These are phyloP conservation scores for Geosmithia putterillii DNA, from an alignment of 2,329 filamentous ascomycete species.

Conservation along the genomic window DNA sequence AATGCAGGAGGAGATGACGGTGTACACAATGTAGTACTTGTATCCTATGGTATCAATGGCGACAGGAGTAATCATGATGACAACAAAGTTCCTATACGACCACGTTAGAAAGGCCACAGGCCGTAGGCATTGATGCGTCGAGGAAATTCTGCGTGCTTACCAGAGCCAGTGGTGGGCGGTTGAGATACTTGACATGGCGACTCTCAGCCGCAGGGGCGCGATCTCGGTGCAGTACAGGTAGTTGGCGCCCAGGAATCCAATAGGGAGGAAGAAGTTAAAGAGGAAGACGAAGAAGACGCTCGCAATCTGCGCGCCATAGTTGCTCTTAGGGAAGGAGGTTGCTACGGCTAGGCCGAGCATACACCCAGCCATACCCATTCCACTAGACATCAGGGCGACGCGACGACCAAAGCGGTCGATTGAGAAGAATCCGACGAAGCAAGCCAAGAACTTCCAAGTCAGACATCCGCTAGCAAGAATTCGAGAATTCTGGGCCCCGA, in stretches of 20 bases:
- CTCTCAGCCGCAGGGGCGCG: constrained; percentile 36
- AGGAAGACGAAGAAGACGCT: constrained; percentile 45
- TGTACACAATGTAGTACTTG: constrained; percentile 37
- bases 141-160: constrained; percentile 12
- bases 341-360: constrained; percentile 41
- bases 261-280: constrained; percentile 38
- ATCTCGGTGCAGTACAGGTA: constrained; percentile 49
- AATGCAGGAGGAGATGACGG: constrained; percentile 29
- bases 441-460: constrained; percentile 43
- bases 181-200: constrained; percentile 42
- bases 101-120: not conserved
- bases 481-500: constrained; percentile 21
- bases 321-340: constrained; percentile 31
- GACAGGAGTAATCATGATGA: constrained; percentile 30
- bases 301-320: constrained; percentile 33
- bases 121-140: not conserved
- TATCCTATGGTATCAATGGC: constrained; percentile 37
- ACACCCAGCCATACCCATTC: constrained; percentile 37
- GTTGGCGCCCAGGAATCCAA: constrained; percentile 33
- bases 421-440: constrained; percentile 34
- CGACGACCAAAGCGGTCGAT: constrained; percentile 38
- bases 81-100: constrained; percentile 15
- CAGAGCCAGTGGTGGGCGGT: constrained; percentile 42
- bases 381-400: constrained; percentile 37
- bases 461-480: constrained; percentile 33